Base-by-base conservation (phyloP, 2,329 filamentous ascomycete genomes). In the Fusarium verrucosum region DNA sequence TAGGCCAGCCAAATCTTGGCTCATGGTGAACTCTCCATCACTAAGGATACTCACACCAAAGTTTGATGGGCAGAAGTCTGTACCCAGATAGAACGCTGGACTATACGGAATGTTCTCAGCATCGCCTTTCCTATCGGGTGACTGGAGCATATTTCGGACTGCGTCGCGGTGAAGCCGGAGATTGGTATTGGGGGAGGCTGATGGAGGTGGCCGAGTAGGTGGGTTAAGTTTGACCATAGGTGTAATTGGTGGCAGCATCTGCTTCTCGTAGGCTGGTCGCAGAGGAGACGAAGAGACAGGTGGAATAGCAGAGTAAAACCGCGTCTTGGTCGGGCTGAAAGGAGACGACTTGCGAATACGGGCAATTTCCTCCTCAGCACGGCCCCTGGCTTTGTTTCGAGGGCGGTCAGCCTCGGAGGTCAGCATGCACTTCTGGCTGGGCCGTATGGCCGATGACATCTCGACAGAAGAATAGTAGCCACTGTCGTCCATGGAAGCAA, bases 381-480 rank as follows among this genome's bases (percentile, higher is more conserved):
- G 90, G 26, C 94, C 94, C 59, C 92, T 90, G 23, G 54, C 56
- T 80, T 94, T 96, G 70, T 93, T 89, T 52, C 87, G 86, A 45
- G 90, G 90, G n/a, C 89, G 88, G 69, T 93, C 91, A 49, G 89
- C 85, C 71, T 96, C 93, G 1, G 92, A 94, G 5, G 89, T 92
- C 38, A 92, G 83, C 17, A 92, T 82, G 54, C 87, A 82, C 16
- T 86, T 82, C 65, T 87, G 85, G 64, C 89, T 87, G 43, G 90
- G 88, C 58, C 94, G 87, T 75, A 92, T 85, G 14, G 85, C 92
- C 0, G 95, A 98, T 4, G 95, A 98, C 44, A 40, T 40, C 70
- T 97, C 94, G 17, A 98, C 84, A 0, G 94, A 97, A 2, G 95
- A 98, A 75, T 96, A 97, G 77, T 98, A 99, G 36, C 95, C 95